Evolutionary conservation across 129 eudicot genomes (phyloP), one percentile per base, ranked within the genome.

Genomic region (Centella asiatica): DNA sequence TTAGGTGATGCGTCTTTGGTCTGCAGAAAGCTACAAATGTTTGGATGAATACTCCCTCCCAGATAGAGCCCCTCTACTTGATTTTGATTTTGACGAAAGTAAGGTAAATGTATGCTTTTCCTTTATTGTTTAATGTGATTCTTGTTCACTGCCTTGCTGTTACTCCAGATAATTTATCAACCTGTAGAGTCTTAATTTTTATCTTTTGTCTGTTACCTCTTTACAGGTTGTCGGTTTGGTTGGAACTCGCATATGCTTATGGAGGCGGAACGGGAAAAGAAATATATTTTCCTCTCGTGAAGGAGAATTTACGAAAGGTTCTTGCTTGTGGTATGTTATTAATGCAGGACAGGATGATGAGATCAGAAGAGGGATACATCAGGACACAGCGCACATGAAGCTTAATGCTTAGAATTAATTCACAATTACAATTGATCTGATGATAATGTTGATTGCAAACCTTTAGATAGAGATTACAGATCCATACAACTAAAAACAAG

Each of bases 1-100:
- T 44, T 69, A 92, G 98, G 87, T 82, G 66, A 84, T 92, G 90
- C 95, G 96, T 23, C 83, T 92, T 27, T 92, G 98, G 98, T 92
- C 98, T 15, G 87, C 79, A 37, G 88, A 79, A 51, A 87, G 85
- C 60, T 87, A 83, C 90, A 84, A 74, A 72, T 81, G 88, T 45
- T 64, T 92, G 88, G 95, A 84, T 37, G 96, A 87, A 74, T 92
- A 77, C 70, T 24, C 31, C 61, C 74, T 87, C 56, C 89, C 94
- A 14, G 86, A 84, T 72, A 69, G 51, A 39, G 79, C 81, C 60
- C 73, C 86, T 57, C 46, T 92, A 32, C 70, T 78, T 48, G 98
- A 92, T 85, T 92, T 87, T 73, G 88, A 92, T 67, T 92, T 87
- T 73, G 98, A 92, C 39, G 98, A 92, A 79, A 90, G 84, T 78